phyloP scores from a whole-genome alignment of 805 yeast genomes.

The Tetrapisispora fleetii region DNA sequence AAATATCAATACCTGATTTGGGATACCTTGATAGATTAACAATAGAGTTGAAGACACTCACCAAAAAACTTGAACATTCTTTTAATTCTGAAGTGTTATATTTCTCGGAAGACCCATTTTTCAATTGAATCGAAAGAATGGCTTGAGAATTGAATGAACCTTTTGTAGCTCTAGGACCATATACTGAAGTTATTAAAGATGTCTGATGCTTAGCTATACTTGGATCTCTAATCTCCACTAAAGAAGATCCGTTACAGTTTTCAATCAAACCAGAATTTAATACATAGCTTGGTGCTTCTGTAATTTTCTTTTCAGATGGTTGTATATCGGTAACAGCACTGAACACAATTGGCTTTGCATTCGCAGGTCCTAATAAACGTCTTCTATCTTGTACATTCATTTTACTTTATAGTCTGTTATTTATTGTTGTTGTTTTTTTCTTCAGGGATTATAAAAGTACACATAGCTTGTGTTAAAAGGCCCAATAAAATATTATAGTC shows the following conservation, averaged over 20 bases:
- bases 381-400: conserved; percentile 54
- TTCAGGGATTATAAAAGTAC: too few species aligned
- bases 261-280: conserved; percentile 57
- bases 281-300: conserved; percentile 27
- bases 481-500: too few species aligned
- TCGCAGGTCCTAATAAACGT: conserved; percentile 74
- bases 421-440: too few species aligned
- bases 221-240: conserved; percentile 47
- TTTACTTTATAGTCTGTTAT: neutral
- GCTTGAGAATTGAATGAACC: conserved; percentile 65
- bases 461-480: too few species aligned
- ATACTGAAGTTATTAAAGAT: conserved; percentile 56
- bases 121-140: conserved; percentile 44
- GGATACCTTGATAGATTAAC: conserved; percentile 63
- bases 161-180: conserved; percentile 82
- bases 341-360: conserved; percentile 45
- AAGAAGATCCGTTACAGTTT: conserved; percentile 77
- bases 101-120: conserved; percentile 27
- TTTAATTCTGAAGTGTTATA: conserved; percentile 24
- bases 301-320: conserved; percentile 5
- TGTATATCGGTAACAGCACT: conserved; percentile 10
- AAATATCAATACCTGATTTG: conserved; percentile 77
- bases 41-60: conserved; percentile 31
- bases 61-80: conserved; percentile 35
- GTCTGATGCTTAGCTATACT: conserved; percentile 19